Evolutionary conservation across 257 asterid species (phyloP), one percentile per base, ranked within the genome.

Genomic region (Primulina tabacum): DNA sequence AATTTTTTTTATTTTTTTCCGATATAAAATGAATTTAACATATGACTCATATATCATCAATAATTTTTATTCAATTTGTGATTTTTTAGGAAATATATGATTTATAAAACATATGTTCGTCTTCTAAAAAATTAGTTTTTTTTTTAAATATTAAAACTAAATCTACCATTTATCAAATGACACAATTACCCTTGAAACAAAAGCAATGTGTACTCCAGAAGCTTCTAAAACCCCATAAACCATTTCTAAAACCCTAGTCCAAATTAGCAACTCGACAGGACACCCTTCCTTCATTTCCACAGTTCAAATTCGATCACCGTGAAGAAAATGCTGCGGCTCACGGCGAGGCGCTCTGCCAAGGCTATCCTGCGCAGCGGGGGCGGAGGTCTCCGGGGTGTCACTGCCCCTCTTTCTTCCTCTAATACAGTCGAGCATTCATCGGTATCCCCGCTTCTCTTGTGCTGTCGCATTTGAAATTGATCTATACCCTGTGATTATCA

Each of bases 301-400:
- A 33, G 64, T 26, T 7, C 17, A 17, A n/a, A 11, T 57, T 65
- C 32, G 11, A 64, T 18, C 69, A 6, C 55, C 52, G 8, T 68
- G 60, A 40, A 92, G 14, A 70, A 66, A 40, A 92, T 92, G 98
- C 89, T 87, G 73, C 78, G 82, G 77, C 66, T 89, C 14, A 30
- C 53, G 38, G 70, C 96, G 32, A 83, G 82, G 80, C 97, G 95
- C 50, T 81, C 96, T 52, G 77, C 85, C 79, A 76, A 87, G 43
- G 56, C 90, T 7, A 17, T 86, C 60, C 82, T 89, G 70, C 88
- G 83, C 64, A 50, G 72, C 57, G 87, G 77, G 18, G 74, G 74
- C 56, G 43, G 74, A 8, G 86, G 89, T 40, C 70, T 77, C 62
- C 87, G 91, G 6, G 68, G 73, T 69, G 71, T 71, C 4, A 71